Evolutionary conservation across 192 early-diverging fungal genomes (phyloP).

Genomic region (Backusella mclennaniae): DNA sequence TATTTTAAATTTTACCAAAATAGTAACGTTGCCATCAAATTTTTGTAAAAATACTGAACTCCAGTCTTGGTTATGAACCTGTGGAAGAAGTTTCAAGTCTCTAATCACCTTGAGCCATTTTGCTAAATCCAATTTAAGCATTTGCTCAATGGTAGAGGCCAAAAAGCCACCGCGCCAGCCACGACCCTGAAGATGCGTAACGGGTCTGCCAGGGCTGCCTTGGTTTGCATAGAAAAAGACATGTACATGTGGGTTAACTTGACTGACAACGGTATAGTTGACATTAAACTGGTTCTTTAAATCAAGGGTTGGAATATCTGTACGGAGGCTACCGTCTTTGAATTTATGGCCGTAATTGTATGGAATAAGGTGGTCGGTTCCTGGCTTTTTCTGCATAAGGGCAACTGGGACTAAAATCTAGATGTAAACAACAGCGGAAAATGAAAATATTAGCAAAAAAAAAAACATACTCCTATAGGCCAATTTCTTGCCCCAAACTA

Average conservation of each 20-base stretch:
- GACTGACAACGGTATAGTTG: constrained; percentile 82
- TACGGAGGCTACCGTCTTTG: constrained; percentile 87
- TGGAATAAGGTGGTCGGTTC: constrained; percentile 61
- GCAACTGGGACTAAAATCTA: constrained; percentile 77
- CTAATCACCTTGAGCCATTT: constrained; percentile 83
- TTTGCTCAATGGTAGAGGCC: constrained; percentile 72
- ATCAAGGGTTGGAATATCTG: constrained; percentile 75
- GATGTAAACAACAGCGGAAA: background rate
- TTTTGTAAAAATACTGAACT: constrained; percentile 84
- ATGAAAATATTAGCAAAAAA: background rate
- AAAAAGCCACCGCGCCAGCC: constrained; percentile 93
- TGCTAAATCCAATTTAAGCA: constrained; percentile 79
- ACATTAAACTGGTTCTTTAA: constrained; percentile 81
- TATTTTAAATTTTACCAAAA: constrained; percentile 50
- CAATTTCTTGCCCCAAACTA: background rate
- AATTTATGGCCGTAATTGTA: constrained; percentile 75
- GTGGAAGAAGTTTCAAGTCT: constrained; percentile 79
- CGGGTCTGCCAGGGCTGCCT: constrained; percentile 75
- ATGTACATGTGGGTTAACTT: constrained; percentile 88
- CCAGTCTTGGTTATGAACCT: constrained; percentile 74
- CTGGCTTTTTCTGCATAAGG: constrained; percentile 71
- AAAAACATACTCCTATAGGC: background rate
- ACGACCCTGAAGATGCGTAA: constrained; percentile 63
- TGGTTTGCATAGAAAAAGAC: constrained; percentile 84
- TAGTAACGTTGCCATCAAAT: constrained; percentile 89